Evolutionary conservation across 2,329 filamentous ascomycete genomes (phyloP).

Genomic region (Penicillium janthinellum): DNA sequence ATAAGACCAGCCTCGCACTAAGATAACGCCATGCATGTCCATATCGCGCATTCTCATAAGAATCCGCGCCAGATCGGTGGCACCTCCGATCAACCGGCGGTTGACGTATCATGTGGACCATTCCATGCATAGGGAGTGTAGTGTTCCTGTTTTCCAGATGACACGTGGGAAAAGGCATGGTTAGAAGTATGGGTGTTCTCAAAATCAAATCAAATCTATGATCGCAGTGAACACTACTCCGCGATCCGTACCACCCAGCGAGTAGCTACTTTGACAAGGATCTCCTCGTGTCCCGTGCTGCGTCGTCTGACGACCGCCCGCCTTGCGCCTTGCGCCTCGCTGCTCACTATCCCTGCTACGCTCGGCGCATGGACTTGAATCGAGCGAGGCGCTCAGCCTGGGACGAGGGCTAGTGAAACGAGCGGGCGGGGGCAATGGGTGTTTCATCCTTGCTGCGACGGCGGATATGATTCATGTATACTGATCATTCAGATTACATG

Average conservation of each 20-base stretch:
- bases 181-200: no score
- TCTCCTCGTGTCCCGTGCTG: background rate
- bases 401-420: constrained; percentile 19
- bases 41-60: constrained; percentile 8
- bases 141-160: background rate
- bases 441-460: constrained; percentile 19
- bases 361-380: background rate
- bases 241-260: background rate
- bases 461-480: background rate
- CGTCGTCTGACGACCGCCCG: background rate
- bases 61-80: constrained; percentile 13
- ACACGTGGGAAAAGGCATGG: background rate
- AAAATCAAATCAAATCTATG: no score
- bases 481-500: background rate
- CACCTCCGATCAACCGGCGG: background rate
- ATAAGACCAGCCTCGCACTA: background rate
- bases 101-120: background rate
- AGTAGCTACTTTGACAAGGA: background rate
- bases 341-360: background rate
- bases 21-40: constrained; percentile 4
- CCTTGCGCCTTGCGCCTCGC: background rate
- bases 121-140: background rate
- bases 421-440: constrained; percentile 9
- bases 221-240: no score
- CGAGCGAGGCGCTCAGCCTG: background rate